Evolutionary conservation across 2,329 filamentous ascomycete species (phyloP).

Genomic region (Trichoderma semiorbis): DNA sequence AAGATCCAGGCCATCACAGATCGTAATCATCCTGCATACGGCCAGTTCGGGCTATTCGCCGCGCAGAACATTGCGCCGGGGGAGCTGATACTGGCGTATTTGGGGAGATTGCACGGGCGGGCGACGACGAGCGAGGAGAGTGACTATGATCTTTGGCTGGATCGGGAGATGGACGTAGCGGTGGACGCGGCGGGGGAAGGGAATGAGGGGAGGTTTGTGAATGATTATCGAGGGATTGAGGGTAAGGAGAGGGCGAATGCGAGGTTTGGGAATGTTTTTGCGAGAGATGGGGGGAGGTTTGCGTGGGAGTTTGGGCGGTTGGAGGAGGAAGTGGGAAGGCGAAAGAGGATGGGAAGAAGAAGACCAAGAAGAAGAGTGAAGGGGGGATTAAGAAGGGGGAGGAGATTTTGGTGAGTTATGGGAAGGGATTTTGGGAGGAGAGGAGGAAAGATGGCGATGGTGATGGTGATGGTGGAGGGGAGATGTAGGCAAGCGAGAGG

Average conservation of each 20-base stretch:
- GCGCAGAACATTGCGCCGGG: slow-evolving; percentile 50
- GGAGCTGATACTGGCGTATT: slow-evolving; percentile 57
- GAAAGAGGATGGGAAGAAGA: slow-evolving; percentile 27
- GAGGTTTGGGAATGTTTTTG: slow-evolving; percentile 61
- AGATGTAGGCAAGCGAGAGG: not conserved
- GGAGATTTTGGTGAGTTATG: slow-evolving; percentile 65
- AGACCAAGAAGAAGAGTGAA: slow-evolving; percentile 23
- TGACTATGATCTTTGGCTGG: slow-evolving; percentile 64
- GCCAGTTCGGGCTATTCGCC: slow-evolving; percentile 60
- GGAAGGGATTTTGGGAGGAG: slow-evolving; percentile 62
- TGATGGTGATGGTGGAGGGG: slow-evolving; percentile 16
- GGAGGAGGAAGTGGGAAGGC: slow-evolving; percentile 27
- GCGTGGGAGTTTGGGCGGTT: slow-evolving; percentile 58
- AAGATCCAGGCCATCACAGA: slow-evolving; percentile 52
- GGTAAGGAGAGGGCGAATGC: slow-evolving; percentile 48
- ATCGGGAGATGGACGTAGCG: slow-evolving; percentile 53
- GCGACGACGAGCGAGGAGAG: slow-evolving; percentile 31
- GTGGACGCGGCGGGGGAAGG: slow-evolving; percentile 57
- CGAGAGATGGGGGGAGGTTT: slow-evolving; percentile 53
- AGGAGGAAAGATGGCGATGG: slow-evolving; percentile 31
- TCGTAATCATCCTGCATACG: slow-evolving; percentile 53
- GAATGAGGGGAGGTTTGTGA: slow-evolving; percentile 64
- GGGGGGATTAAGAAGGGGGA: slow-evolving; percentile 49
- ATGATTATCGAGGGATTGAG: slow-evolving; percentile 60
- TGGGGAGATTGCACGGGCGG: slow-evolving; percentile 52